Base-by-base conservation (phyloP, 768 basidiomycete species). In the Kondoa malvinella region DNA sequence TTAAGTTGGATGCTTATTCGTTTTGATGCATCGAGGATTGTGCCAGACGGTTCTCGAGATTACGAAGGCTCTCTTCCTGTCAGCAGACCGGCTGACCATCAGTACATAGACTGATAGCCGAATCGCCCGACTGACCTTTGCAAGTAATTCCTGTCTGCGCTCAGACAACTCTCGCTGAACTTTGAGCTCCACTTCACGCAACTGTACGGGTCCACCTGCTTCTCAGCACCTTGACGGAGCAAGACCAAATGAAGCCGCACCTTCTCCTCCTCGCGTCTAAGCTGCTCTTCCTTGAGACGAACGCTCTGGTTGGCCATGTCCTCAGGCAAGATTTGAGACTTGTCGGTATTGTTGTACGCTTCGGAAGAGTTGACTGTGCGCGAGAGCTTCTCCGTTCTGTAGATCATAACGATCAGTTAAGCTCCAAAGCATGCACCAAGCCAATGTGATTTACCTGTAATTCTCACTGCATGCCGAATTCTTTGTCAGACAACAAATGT, bases 81-180 rank as follows among this genome's bases (percentile, higher is more conserved):
- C 25, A 14, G 12, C 14, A 60, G 14, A 60, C 58, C 58, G 30
- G 4, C 4, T 25, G 58, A 31, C 8, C 14, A 8, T 14, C 8
- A 4, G 58, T 26, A 31, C 58, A 31, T 14, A 56, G 25, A 60
- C 15, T 29, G 58, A 25, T 31, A 26, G 30, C 12, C 12, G 58
- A 29, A 25, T 60, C n/a, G n/a, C n/a, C 27, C 58, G 25, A 29
- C 25, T 60, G 4, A 31, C 94, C 77, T 94, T 95, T 56, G 94
- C 95, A 74, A 95, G 79, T 70, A 97, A 80, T 76, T 97, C 94
- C 77, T 97, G 94, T 75, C 92, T 82, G 81, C 94, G 92, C 81
- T 97, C 89, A 76, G 88, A 89, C 78, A 99, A 90, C 81, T 99
- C 95, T 62, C 95, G 84, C 78, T 96, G 92, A 31, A 96, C 91